phyloP scores from a whole-genome alignment of 306 rosid genomes.

The Castanospermum australe region DNA sequence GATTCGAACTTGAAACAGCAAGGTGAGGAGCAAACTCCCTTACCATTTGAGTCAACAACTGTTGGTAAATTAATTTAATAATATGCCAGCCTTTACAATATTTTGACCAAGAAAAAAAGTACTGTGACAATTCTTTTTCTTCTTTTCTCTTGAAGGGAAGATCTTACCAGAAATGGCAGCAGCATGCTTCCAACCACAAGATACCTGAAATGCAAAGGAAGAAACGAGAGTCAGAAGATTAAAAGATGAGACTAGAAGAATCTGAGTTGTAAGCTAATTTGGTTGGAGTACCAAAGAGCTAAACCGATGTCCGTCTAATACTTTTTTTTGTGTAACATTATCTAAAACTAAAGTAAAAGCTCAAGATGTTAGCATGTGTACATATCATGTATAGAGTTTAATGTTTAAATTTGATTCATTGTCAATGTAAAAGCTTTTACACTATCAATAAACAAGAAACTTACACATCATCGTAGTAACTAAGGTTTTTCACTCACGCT shows the following conservation, averaged over 20 bases:
- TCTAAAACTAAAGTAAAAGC: neutral
- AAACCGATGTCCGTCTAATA: neutral
- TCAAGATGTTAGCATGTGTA: neutral
- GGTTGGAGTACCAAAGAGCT: neutral
- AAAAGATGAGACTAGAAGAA: neutral
- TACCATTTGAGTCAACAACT: neutral
- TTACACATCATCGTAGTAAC: no score
- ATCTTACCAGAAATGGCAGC: slow-evolving; percentile 81
- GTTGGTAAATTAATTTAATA: neutral
- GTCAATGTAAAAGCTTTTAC: no score
- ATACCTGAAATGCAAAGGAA: slow-evolving; percentile 48
- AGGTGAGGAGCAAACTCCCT: neutral
- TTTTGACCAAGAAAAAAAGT: neutral
- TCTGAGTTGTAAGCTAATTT: neutral
- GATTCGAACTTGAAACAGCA: neutral
- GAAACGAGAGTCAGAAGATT: neutral
- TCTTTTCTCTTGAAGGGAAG: neutral
- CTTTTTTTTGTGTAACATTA: neutral
- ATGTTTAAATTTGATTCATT: no score
- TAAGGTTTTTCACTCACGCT: no score
- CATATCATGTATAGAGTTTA: neutral
- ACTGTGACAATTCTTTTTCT: neutral
- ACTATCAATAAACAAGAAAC: no score
- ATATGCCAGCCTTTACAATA: neutral
- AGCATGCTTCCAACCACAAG: slow-evolving; percentile 99